Evolutionary conservation across 441 rosid species (phyloP), one percentile per base, ranked within the genome.

Genomic region (Aquilaria agallochum): DNA sequence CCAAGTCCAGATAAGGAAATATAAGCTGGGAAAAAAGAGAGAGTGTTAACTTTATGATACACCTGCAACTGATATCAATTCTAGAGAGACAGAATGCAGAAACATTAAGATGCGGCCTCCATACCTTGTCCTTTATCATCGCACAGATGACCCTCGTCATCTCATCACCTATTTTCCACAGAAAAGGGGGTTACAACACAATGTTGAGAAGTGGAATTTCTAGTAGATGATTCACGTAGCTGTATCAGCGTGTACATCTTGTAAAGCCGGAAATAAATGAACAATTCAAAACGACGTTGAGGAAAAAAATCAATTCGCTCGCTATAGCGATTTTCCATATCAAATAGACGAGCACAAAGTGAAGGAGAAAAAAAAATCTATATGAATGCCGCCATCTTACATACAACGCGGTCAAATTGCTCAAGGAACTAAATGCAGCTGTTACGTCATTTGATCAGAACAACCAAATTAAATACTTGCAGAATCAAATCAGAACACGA

Each of bases 121-220:
- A 46, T 71, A 88, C 97, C 77, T 87, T 90, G 12, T 93, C 93
- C 68, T 93, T 93, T 54, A 88, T 87, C 95, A 77, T 78, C 63
- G 56, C 72, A 93, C 98, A 90, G 53, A 94, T 94, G 50, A 94
- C 76, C 75, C 98, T 87, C 5, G 97, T 75, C 97, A 94, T 94
- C 72, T 94, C 98, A 78, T 94, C 98, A 58, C 98, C 98, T 87
- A 65, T 59, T 51, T 52, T 31, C 47, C 15, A 65, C 56, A 59
- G 5, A 59, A 64, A 36, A 68, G 56, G 45, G 45, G 45, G 45
- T 40, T 40, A 40, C 58, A 32, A 0, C 32, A 36, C 49, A 61
- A 2, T 20, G 12, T 32, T 27, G 31, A 57, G 13, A 27, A 9
- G 13, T 15, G 11, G 5, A 31, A 30, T 33, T 20, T 53, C 9